Evolutionary conservation across 2,329 filamentous ascomycete genomes (phyloP), one percentile per base, ranked within the genome.

Genomic region (Daldinia eschscholtzii): DNA sequence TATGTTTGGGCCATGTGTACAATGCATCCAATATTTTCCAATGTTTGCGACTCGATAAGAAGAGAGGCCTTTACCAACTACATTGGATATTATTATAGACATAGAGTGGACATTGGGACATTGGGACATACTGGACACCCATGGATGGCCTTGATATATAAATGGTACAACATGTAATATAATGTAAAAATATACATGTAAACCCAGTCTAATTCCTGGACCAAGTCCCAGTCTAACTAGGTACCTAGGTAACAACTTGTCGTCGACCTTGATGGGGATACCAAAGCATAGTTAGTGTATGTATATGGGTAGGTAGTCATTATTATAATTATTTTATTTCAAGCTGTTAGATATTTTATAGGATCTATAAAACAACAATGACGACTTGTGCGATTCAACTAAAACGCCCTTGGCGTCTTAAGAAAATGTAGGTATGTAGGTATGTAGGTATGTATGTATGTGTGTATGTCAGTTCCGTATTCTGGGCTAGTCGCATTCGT

Each of bases 401-500:
- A 37, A 50, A 13, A 61, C 53, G 42, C 30, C 64, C 56, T 63
- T 65, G 58, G 65, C 59, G 50, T 60, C 48, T 62, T 62, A 58
- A 64, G 58, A 39, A 62, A 23, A 23, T 23, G 20, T 23, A 23
- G 20, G 20, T n/a, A 33, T 33, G 30, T 33, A 33, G 30, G 30
- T 9, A 33, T 7, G 30, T 33, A 33, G 4, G 28, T 30, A 30
- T 30, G 28, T 4, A 7, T 4, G 30, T 33, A 33, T 33, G 6
- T 35, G 1, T 35, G 33, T 35, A 46, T 58, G 61, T 68, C 48
- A 70, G 57, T 62, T 56, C 64, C 39, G 33, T 57, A 41, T 37
- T 64, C 46, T 58, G 39, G 61, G 62, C 62, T 68, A 68, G 68
- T 68, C 65, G 68, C 65, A 70, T 70, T 68, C 52, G 59, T 44